Base-by-base conservation (phyloP, 495 filamentous ascomycete species). In the Parachaetomium inaequale region DNA sequence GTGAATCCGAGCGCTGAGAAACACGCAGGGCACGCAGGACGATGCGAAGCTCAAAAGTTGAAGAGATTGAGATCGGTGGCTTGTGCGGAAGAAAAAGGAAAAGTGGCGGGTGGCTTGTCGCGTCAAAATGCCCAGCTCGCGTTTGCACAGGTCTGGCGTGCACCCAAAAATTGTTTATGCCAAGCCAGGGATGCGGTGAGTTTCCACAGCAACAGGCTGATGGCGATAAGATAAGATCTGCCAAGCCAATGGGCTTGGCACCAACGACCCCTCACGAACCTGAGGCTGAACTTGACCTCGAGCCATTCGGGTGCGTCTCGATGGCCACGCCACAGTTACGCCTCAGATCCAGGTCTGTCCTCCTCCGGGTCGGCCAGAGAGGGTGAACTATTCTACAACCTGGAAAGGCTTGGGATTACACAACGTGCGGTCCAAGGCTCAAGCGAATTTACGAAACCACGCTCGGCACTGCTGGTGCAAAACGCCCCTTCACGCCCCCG, bases 211-310 rank as follows among this genome's bases (percentile, higher is more conserved):
- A 65, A 65, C 58, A 31, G 15, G n/a, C n/a, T 6, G 47, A 15
- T 50, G 17, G 15, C 5, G 63, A 65, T 65, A 65, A 65, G 63
- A 65, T 65, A 65, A 65, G 63, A 65, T 65, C 49, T 36, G 23
- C 17, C 40, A 25, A 45, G 49, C 34, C 15, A 17, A 1, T n/a
- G 17, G 10, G 54, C 36, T 56, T 56, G 52, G 52, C 52, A 42
- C 2, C 3, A 15, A 8, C 1, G 3, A 10, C 34, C 52, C 31
- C 31, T 50, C 25, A 23, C 5, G 38, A n/a, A n/a, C n/a, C 38
- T 10, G 19, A 7, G 7, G 43, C 43, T 4, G 8, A 45, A 23
- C 6, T 46, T n/a, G n/a, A n/a, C n/a, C n/a, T n/a, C n/a, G n/a
- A n/a, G n/a, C n/a, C n/a, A n/a, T n/a, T n/a, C n/a, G n/a, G n/a